Percentiles rank a stretch among this genome's conserved stretches.
These are phyloP conservation scores for Coix lacrymajobi DNA, from an alignment of 176 grass and related monocot genomes.

Conservation along the genomic window DNA sequence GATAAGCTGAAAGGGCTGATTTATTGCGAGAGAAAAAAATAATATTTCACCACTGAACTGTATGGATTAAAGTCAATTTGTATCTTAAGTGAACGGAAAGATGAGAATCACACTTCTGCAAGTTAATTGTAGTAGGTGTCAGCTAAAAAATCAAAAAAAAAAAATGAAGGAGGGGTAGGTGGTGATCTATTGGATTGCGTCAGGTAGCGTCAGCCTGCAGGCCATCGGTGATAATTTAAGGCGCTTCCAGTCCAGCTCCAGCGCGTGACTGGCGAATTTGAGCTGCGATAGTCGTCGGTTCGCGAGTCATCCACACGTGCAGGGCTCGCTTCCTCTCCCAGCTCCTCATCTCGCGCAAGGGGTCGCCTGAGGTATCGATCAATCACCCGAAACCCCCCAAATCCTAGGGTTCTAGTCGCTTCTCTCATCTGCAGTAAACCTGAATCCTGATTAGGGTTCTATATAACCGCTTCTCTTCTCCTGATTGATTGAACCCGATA, in stretches of 20 bases:
- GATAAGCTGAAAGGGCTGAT: no score
- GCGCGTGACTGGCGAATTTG: not conserved
- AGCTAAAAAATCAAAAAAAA: no score
- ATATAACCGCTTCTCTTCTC: not conserved
- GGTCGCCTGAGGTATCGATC: slow-evolving; percentile 66
- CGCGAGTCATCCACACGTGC: slow-evolving; percentile 6
- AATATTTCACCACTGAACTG: no score
- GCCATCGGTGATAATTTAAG: not conserved
- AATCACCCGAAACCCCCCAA: not conserved
- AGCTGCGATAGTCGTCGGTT: not conserved
- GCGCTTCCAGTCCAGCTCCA: not conserved
- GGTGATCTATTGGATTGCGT: no score
- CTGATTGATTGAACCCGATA: not conserved
- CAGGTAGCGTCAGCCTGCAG: no score
- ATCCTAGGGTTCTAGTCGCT: not conserved
- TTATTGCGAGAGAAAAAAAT: no score
- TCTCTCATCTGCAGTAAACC: not conserved
- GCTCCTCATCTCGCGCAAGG: not conserved
- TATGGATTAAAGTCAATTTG: no score
- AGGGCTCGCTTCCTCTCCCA: not conserved
- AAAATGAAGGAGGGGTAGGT: no score
- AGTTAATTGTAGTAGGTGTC: no score
- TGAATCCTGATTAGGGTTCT: not conserved
- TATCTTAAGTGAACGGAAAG: no score
- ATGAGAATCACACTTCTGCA: no score